A percentile compares a stretch with the other conserved stretches of the same genome.
These are phyloP conservation scores for Umbelopsis sp. DNA, from an alignment of 192 early-diverging fungal species.

Conservation along the genomic window DNA sequence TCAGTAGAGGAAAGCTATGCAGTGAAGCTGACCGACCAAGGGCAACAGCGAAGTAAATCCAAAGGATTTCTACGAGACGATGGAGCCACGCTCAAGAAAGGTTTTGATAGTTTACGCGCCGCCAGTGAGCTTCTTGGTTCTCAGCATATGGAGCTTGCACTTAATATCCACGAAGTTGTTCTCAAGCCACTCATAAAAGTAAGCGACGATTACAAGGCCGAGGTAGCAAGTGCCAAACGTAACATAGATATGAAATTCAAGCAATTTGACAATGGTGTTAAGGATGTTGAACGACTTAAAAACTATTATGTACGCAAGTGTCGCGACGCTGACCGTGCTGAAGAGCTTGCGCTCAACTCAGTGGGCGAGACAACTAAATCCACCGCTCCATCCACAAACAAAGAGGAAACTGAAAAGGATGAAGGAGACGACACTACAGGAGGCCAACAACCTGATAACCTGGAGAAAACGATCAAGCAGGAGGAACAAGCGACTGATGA, in stretches of 20 bases:
- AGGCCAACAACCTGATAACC: not conserved
- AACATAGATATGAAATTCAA: conserved; percentile 51
- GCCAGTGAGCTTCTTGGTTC: conserved; percentile 45
- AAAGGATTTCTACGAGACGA: conserved; percentile 58
- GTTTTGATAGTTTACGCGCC: conserved; percentile 49
- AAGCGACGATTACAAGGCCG: conserved; percentile 40
- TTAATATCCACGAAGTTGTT: conserved; percentile 43
- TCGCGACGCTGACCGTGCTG: conserved; percentile 65
- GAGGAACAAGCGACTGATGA: not conserved
- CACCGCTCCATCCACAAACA: not conserved
- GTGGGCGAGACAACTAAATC: not conserved
- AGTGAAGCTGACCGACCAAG: conserved; percentile 35
- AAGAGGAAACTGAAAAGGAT: not conserved
- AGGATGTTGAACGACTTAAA: conserved; percentile 49
- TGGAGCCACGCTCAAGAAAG: conserved; percentile 51
- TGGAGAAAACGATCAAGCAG: not conserved
- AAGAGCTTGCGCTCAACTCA: conserved; percentile 42
- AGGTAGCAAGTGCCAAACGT: conserved; percentile 39
- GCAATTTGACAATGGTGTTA: conserved; percentile 45
- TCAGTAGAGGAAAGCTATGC: conserved; percentile 48
- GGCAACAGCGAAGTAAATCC: conserved; percentile 19
- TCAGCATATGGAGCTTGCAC: conserved; percentile 44
- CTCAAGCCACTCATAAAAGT: conserved; percentile 52
- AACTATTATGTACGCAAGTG: conserved; percentile 48
- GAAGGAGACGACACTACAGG: not conserved